Evolutionary conservation across 208 protist genomes (phyloP).

Genomic region (Polymyxa betae): DNA sequence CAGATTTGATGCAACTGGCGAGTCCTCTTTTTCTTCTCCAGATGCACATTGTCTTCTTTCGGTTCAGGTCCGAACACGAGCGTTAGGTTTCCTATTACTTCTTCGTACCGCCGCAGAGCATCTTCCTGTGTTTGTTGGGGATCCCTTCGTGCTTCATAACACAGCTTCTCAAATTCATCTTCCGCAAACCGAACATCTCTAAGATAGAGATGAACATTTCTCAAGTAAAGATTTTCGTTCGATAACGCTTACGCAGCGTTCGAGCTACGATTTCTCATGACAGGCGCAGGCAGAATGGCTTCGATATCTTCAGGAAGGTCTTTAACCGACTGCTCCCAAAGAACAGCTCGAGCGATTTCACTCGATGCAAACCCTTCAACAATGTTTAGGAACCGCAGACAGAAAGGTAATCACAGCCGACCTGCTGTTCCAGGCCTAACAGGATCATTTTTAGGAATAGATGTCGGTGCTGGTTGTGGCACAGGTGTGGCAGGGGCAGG

Average conservation of each 20-base stretch:
- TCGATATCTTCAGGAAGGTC: slow-evolving; percentile 25
- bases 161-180: background rate
- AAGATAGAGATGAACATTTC: too few species aligned
- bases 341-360: slow-evolving; percentile 2
- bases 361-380: background rate
- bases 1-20: background rate
- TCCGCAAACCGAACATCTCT: too few species aligned
- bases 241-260: background rate
- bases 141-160: background rate
- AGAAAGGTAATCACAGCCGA: background rate
- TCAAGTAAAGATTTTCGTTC: too few species aligned
- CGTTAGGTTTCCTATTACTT: background rate
- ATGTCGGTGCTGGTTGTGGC: background rate
- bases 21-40: background rate
- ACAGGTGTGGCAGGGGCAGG: background rate
- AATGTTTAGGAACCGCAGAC: background rate
- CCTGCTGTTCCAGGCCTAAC: background rate
- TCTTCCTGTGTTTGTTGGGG: background rate
- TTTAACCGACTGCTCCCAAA: slow-evolving; percentile 48
- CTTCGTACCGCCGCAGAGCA: background rate
- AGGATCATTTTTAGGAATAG: background rate
- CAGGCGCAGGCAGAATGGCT: background rate
- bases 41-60: background rate
- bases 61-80: background rate
- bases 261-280: background rate